Percentiles rank a stretch among this genome's conserved stretches.
Conservation (phyloP, 2,329 filamentous ascomycete genomes). For the Xylariaceae sp. region DNA sequence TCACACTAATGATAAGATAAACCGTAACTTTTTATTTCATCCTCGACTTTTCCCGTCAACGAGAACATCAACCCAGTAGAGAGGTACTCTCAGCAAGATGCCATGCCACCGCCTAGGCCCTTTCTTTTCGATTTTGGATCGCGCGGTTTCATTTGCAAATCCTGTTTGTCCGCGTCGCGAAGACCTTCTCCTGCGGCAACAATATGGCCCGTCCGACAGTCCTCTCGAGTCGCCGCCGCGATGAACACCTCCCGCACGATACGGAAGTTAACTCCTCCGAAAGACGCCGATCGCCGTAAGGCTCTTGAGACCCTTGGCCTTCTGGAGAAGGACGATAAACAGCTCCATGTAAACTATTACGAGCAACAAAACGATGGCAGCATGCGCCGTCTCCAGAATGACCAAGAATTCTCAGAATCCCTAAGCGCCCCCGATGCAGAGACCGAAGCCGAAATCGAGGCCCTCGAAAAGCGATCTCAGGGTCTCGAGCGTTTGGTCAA, state of each 20-base stretch:
- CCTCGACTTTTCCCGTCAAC: no score
- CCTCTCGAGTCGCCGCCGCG: constrained; percentile 21
- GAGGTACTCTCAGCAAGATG: no score
- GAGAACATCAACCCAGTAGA: no score
- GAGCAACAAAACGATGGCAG: constrained; percentile 41
- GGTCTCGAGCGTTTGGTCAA: constrained; percentile 31
- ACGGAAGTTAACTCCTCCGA: constrained; percentile 15
- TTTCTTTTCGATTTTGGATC: constrained; percentile 22
- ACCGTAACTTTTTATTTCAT: no score
- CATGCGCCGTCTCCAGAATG: constrained; percentile 36
- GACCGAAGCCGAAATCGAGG: constrained; percentile 34
- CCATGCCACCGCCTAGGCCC: constrained; percentile 27
- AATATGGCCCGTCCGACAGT: constrained; percentile 25
- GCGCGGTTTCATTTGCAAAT: constrained; percentile 30
- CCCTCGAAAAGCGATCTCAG: constrained; percentile 38
- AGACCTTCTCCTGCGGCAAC: constrained; percentile 18
- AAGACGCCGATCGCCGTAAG: constrained; percentile 28
- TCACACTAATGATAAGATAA: no score
- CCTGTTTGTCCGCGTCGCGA: constrained; percentile 25
- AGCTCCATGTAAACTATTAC: constrained; percentile 43
- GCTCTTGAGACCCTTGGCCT: constrained; percentile 28
- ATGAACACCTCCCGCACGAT: constrained; percentile 13
- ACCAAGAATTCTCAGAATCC: constrained; percentile 40
- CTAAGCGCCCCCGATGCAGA: constrained; percentile 35
- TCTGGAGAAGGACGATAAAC: constrained; percentile 19